phyloP scores from a whole-genome alignment of 2,329 filamentous ascomycete species.

The Colletotrichum endophyticum region DNA sequence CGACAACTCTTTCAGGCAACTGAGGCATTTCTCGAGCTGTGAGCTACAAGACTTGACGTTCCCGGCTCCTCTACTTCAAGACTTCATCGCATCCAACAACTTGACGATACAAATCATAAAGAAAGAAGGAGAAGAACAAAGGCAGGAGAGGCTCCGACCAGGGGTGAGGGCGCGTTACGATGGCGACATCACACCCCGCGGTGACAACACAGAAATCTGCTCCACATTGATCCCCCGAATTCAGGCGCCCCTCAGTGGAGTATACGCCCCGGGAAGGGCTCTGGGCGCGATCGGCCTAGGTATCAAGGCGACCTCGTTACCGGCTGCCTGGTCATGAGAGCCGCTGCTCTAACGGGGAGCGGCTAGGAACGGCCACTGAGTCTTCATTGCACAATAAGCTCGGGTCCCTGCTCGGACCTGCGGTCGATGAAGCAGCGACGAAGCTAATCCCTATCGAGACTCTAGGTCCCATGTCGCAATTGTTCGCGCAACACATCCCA shows the following conservation, averaged over 20 bases:
- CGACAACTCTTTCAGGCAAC: background rate
- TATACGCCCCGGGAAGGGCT: background rate
- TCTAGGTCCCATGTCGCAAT: background rate
- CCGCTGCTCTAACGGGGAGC: background rate
- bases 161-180: background rate
- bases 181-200: slow-evolving; percentile 11
- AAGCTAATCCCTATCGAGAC: background rate
- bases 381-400: background rate
- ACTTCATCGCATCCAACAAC: background rate
- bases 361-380: background rate
- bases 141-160: background rate
- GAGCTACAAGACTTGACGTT: background rate
- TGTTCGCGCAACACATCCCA: background rate
- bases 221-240: background rate
- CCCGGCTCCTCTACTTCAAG: background rate
- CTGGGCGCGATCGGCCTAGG: background rate
- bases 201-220: background rate
- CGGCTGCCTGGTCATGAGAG: background rate
- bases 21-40: background rate
- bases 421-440: background rate
- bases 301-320: slow-evolving; percentile 5
- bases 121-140: too few species aligned
- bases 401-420: background rate
- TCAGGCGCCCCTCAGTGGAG: background rate
- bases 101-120: background rate